Evolutionary conservation across 305 asterid genomes (phyloP).

Genomic region (Fraxinus sp.): DNA sequence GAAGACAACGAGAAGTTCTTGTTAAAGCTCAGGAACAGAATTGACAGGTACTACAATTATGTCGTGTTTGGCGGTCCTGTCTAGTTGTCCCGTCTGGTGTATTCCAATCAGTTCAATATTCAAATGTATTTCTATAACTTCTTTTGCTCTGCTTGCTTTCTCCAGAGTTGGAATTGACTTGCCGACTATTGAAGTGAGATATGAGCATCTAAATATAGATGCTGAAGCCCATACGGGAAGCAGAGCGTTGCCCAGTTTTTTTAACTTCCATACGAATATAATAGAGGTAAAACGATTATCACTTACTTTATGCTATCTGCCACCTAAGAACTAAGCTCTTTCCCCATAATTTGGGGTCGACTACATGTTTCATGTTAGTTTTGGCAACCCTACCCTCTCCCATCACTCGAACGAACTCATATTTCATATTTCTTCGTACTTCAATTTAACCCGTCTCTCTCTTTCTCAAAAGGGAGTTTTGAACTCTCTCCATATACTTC

Average conservation of each 20-base stretch:
- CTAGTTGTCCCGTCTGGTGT: background rate
- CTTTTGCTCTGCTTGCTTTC: background rate
- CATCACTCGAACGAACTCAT: background rate
- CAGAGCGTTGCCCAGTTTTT: constrained; percentile 58
- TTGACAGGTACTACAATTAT: constrained; percentile 50
- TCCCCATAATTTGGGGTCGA: background rate
- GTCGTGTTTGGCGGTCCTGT: too few relatives aligned
- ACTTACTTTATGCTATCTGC: background rate
- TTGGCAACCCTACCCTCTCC: background rate
- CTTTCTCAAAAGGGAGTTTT: constrained; percentile 38
- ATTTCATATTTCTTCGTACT: background rate
- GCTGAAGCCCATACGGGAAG: constrained; percentile 56
- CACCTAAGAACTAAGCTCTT: background rate
- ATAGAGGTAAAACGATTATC: constrained; percentile 41
- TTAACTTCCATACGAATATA: constrained; percentile 41
- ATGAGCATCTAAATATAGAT: constrained; percentile 55
- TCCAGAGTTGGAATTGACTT: constrained; percentile 76
- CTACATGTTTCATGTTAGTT: background rate
- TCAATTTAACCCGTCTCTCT: background rate
- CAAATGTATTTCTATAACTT: constrained; percentile 15
- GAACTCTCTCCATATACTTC: constrained; percentile 34
- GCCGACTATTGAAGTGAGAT: constrained; percentile 77
- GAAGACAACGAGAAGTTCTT: constrained; percentile 77
- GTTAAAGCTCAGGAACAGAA: constrained; percentile 56
- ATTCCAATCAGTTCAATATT: background rate